These are phyloP conservation scores for Pichia sp. DNA, from an alignment of 1,139 yeast species.

Conservation along the genomic window DNA sequence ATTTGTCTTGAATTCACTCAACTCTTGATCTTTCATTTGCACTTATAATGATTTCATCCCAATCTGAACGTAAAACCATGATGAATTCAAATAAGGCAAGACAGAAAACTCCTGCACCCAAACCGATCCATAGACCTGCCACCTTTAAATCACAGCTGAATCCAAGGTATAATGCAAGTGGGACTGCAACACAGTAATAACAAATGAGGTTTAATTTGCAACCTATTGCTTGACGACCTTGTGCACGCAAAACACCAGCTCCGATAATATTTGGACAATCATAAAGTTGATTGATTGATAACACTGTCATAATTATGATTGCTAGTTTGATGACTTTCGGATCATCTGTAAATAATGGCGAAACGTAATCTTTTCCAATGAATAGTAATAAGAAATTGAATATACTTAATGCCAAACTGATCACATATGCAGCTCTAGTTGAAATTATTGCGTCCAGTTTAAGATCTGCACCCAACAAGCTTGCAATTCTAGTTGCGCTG, in stretches of 20 bases:
- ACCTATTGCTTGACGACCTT: conserved; percentile 24
- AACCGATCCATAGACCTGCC: conserved; percentile 51
- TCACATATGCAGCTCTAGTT: conserved; percentile 29
- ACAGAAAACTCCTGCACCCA: conserved; percentile 45
- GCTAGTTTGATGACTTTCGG: conserved; percentile 23
- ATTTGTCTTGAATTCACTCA: no score
- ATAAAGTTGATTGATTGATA: conserved; percentile 37
- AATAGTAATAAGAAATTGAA: conserved; percentile 30
- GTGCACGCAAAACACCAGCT: conserved; percentile 37
- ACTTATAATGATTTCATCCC: conserved; percentile 7
- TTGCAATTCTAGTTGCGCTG: conserved; percentile 41
- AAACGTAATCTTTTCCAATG: conserved; percentile 24
- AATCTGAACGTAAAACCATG: conserved; percentile 15
- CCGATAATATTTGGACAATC: conserved; percentile 42
- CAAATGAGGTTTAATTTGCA: conserved; percentile 20
- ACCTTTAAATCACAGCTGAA: conserved; percentile 25
- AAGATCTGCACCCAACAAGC: conserved; percentile 36
- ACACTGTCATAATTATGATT: conserved; percentile 22
- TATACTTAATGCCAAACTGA: conserved; percentile 31
- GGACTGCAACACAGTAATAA: conserved; percentile 24
- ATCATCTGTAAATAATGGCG: conserved; percentile 30
- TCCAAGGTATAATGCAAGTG: conserved; percentile 20
- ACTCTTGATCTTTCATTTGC: conserved; percentile 1
- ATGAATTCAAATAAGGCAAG: conserved; percentile 45
- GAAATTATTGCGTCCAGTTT: conserved; percentile 33